Conservation (phyloP, 1,284 basidiomycete genomes). For the Puccinia coronata region DNA sequence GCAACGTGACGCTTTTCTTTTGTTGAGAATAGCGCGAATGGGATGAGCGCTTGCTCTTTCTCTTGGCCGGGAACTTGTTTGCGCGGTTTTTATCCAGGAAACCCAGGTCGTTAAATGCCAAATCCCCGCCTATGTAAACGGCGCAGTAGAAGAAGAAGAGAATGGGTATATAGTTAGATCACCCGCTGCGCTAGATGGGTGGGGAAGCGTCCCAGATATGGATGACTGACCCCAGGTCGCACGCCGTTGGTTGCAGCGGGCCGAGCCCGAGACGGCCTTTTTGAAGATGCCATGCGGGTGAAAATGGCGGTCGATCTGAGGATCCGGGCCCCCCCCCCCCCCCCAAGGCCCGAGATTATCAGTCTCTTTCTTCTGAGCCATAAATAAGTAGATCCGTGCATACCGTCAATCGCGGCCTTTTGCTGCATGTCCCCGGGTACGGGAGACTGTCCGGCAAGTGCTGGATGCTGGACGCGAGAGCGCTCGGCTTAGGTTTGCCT, state of each 20-base stretch:
- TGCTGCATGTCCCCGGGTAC: neutral
- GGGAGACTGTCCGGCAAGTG: neutral
- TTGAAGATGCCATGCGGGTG: neutral
- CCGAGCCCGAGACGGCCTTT: conserved; percentile 5
- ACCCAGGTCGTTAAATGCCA: neutral
- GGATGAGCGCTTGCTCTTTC: neutral
- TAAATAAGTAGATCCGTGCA: neutral
- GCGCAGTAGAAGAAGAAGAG: neutral
- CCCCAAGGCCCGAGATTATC: neutral
- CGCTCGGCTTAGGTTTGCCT: neutral
- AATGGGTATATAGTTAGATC: neutral
- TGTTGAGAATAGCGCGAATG: neutral
- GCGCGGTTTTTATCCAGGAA: neutral
- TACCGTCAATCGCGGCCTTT: neutral
- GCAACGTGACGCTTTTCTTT: neutral
- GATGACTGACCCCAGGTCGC: neutral
- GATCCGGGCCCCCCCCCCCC: no score
- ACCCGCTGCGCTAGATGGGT: no score
- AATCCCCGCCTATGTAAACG: neutral
- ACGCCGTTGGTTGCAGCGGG: neutral
- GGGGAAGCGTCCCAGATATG: no score
- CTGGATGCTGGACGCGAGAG: neutral
- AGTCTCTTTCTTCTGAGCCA: neutral
- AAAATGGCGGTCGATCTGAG: neutral
- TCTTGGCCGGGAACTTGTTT: neutral